phyloP scores from a whole-genome alignment of 306 rosid genomes.

The Betula pendula region DNA sequence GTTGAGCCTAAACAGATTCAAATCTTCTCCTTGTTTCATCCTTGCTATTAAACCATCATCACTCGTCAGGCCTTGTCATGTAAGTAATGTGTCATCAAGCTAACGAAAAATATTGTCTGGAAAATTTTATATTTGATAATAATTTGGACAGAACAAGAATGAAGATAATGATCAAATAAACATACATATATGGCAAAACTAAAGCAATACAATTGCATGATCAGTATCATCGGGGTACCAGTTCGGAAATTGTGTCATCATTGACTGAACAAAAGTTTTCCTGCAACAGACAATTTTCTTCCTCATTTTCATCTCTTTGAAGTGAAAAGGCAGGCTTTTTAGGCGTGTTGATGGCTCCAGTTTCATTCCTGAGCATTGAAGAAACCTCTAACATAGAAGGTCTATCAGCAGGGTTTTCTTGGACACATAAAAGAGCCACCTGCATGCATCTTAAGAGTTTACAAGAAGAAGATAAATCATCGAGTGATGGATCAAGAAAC shows the following conservation, averaged over 20 bases:
- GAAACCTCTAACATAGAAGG: slow-evolving; percentile 63
- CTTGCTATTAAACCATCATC: no score
- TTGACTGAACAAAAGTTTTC: slow-evolving; percentile 32
- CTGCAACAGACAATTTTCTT: slow-evolving; percentile 5
- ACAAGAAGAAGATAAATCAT: slow-evolving; percentile 44
- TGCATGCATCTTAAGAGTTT: slow-evolving; percentile 64
- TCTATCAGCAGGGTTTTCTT: slow-evolving; percentile 55
- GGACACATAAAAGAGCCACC: slow-evolving; percentile 61
- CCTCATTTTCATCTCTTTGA: slow-evolving; percentile 10
- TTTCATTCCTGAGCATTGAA: slow-evolving; percentile 54
- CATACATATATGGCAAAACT: not conserved
- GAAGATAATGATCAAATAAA: no score
- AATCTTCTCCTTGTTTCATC: no score
- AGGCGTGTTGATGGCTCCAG: slow-evolving; percentile 35
- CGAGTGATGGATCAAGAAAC: slow-evolving; percentile 50
- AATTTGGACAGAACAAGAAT: not conserved
- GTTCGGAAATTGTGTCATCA: slow-evolving; percentile 45
- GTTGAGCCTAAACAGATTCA: no score
- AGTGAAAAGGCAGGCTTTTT: slow-evolving; percentile 47
- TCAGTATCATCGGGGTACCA: slow-evolving; percentile 37
- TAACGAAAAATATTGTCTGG: no score
- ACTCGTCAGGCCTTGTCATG: no score
- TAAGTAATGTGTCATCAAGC: no score
- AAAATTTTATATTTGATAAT: not conserved
- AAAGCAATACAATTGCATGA: slow-evolving; percentile 5